Evolutionary conservation across 805 yeast genomes (phyloP), one percentile per base, ranked within the genome.

Genomic region (Lachancea cidri): DNA sequence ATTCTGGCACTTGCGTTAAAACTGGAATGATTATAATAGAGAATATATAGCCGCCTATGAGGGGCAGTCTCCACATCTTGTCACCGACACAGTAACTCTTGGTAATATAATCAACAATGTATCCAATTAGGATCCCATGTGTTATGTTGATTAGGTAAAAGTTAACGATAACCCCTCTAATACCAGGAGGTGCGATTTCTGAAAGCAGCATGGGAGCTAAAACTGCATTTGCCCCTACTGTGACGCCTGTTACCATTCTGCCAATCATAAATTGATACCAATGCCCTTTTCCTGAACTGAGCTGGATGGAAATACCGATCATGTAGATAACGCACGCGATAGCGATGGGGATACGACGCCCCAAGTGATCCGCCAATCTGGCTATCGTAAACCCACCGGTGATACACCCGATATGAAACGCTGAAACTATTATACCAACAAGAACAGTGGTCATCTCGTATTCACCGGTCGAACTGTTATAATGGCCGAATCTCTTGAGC

Each of bases 181-280:
- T 65, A 32, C 68, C 67, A 43, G 77, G 77, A 40, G 85, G 85
- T 32, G 84, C 66, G 38, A 79, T 70, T 57, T 79, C 86, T 25
- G 79, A 68, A 45, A 78, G 76, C 56, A 77, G 74, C 62, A 83
- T 66, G 29, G 88, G 86, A 17, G 79, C 81, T 43, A 79, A 67
- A 25, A 85, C 83, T 7, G 87, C 78, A 18, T 81, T 66, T 29
- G 74, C 70, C 35, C 91, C 91, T 43, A 83, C 82, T 31, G 84
- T 80, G 4, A 81, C 43, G n/a, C 93, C 93, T 19, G 80, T 74
- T 35, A 83, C 63, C 36, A 74, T 70, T 63, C 85, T 68, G 29
- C 85, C 86, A 46, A 79, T 63, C 48, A 74, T 68, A 53, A 69
- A 71, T 60, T 79, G 84, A 55, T 73, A 76, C 84, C 84, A 79